Evolutionary conservation across 345 rosid species (phyloP), one percentile per base, ranked within the genome.

Genomic region (Boechera stricta): DNA sequence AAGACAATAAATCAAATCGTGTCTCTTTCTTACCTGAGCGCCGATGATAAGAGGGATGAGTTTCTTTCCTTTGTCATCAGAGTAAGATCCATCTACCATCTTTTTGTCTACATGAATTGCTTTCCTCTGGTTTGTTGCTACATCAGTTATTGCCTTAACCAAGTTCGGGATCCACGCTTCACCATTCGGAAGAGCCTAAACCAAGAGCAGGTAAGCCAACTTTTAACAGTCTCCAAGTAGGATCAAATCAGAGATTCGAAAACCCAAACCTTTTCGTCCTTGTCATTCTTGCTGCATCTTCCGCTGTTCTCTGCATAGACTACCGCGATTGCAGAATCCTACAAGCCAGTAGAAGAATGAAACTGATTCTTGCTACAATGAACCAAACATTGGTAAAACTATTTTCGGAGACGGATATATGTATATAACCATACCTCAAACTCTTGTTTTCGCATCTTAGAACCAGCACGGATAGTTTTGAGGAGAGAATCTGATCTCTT

Each of bases 281-380:
- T 73, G 39, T 85, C 97, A 45, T 91, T 91, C 86, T 89, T 91
- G 73, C 75, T 91, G 90, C 97, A 91, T 85, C 92, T 86, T 69
- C 94, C 91, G 47, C 94, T 91, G 79, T 91, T 91, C 84, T 91
- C 97, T 35, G 87, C 91, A 85, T 87, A 85, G 35, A 85, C 85
- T 64, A 84, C 92, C 26, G 82, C 83, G 67, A 89, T 75, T 49
- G 80, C 70, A 73, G 70, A 80, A 29, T 82, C 80, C 97, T 91
- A 67, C 78, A 85, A 51, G 44, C 78, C 64, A 77, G 77, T 6
- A 35, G 42, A 59, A 59, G 66, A 26, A 67, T 16, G 54, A 4
- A 42, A 79, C 24, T 35, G 36, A 59, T 41, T 67, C 5, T 65
- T 67, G 26, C 5, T 48, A 7, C 24, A 33, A 73, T 15, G 8